These are phyloP conservation scores for Ochetophila trinervis DNA, from an alignment of 306 rosid species.

Conservation along the genomic window DNA sequence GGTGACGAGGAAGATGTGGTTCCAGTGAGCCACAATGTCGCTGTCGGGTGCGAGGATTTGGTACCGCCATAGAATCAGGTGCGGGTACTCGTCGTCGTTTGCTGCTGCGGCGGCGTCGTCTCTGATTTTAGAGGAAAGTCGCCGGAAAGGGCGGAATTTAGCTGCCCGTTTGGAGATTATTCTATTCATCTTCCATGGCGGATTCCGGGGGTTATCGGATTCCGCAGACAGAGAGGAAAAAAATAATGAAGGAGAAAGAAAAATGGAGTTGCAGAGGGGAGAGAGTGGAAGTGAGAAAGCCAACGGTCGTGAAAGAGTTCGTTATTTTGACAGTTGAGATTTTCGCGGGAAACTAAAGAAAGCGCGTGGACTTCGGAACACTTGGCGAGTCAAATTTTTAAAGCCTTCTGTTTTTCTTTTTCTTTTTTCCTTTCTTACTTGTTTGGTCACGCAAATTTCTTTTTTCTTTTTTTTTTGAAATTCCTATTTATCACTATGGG, in stretches of 20 bases:
- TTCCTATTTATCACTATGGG: too few relatives aligned
- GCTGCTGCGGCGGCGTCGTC: conserved; percentile 8
- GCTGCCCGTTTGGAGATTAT: conserved; percentile 60
- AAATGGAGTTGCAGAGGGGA: background rate
- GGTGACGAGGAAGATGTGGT: conserved; percentile 66
- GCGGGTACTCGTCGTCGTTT: conserved; percentile 43
- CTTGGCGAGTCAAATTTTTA: background rate
- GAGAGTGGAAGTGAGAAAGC: too few relatives aligned
- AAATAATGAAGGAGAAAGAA: background rate
- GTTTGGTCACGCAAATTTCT: too few relatives aligned
- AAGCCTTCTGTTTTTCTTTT: background rate
- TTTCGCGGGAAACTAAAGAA: conserved; percentile 43
- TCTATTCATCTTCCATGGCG: conserved; percentile 97
- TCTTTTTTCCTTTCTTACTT: too few relatives aligned
- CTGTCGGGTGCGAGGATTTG: conserved; percentile 84
- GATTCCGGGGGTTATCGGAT: conserved; percentile 72
- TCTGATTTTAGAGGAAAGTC: conserved; percentile 44
- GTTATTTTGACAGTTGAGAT: conserved; percentile 36
- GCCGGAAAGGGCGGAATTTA: conserved; percentile 59
- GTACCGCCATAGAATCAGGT: conserved; percentile 63
- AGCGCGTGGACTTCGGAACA: conserved; percentile 20
- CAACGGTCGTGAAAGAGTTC: background rate
- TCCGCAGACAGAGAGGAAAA: conserved; percentile 36
- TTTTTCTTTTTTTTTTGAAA: too few relatives aligned
- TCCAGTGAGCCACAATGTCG: conserved; percentile 71